Evolutionary conservation across 2,329 filamentous ascomycete genomes (phyloP).

Genomic region (Sclerotinia sclerotiorum): DNA sequence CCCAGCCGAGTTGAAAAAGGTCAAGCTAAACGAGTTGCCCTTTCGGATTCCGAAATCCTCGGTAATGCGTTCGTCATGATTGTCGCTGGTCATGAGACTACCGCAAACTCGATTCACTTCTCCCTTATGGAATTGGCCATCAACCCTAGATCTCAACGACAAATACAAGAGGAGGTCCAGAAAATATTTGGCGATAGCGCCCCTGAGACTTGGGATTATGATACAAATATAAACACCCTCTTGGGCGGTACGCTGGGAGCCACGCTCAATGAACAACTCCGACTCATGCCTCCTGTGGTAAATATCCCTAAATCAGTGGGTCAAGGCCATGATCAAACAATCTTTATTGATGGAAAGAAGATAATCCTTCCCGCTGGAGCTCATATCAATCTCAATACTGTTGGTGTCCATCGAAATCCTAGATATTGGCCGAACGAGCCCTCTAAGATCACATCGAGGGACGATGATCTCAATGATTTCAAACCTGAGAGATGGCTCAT

Average conservation of each 20-base stretch:
- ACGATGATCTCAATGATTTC: slow-evolving; percentile 45
- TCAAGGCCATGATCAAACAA: slow-evolving; percentile 51
- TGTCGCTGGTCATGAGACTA: slow-evolving; percentile 78
- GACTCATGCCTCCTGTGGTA: slow-evolving; percentile 68
- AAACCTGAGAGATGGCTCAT: slow-evolving; percentile 57
- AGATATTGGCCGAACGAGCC: slow-evolving; percentile 51
- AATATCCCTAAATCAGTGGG: slow-evolving; percentile 68
- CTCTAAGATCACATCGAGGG: slow-evolving; percentile 63
- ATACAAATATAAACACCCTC: slow-evolving; percentile 62
- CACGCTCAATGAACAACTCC: slow-evolving; percentile 74
- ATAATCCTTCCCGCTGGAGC: slow-evolving; percentile 36
- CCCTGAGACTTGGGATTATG: slow-evolving; percentile 68
- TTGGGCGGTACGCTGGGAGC: slow-evolving; percentile 71
- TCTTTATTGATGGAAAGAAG: slow-evolving; percentile 45
- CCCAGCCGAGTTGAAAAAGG: slow-evolving; percentile 46
- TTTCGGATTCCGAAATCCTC: slow-evolving; percentile 65
- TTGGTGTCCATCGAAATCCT: slow-evolving; percentile 53
- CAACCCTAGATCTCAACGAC: slow-evolving; percentile 61
- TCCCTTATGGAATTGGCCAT: slow-evolving; percentile 66
- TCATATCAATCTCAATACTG: slow-evolving; percentile 48
- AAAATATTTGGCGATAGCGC: slow-evolving; percentile 59
- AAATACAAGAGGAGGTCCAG: slow-evolving; percentile 69
- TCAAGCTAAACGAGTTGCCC: slow-evolving; percentile 53
- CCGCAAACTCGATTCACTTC: slow-evolving; percentile 73
- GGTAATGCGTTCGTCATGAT: slow-evolving; percentile 70